phyloP scores from a whole-genome alignment of 495 filamentous ascomycete species.

The Xylaria castorea region DNA sequence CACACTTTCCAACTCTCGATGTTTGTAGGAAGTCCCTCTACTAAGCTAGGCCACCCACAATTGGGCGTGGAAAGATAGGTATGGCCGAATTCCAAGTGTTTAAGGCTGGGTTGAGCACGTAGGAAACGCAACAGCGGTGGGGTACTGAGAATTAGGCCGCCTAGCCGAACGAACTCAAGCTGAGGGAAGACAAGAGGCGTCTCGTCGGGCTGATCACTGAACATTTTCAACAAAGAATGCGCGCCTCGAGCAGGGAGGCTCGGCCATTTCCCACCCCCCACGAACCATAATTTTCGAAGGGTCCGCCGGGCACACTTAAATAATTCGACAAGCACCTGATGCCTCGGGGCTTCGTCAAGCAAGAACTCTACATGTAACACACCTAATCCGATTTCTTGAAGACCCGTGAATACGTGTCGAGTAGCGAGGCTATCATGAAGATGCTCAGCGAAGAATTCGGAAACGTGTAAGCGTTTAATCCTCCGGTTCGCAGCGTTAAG shows the following conservation, averaged over 20 bases:
- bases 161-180: conserved; percentile 1
- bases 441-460: conserved; percentile 1
- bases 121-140: conserved; percentile 6
- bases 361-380: conserved; percentile 2
- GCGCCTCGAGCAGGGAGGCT: neutral
- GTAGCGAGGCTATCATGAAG: conserved; percentile 18
- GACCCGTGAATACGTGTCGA: conserved; percentile 19
- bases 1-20: conserved; percentile 6
- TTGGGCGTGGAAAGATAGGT: conserved; percentile 10
- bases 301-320: conserved; percentile 1
- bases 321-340: conserved; percentile 12
- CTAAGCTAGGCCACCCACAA: conserved; percentile 10
- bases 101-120: conserved; percentile 13
- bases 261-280: neutral
- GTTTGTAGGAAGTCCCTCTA: neutral
- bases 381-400: conserved; percentile 10
- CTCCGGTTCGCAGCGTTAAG: neutral
- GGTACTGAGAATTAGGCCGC: conserved; percentile 9
- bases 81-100: conserved; percentile 2
- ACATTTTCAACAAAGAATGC: conserved; percentile 23
- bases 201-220: conserved; percentile 3
- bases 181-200: conserved; percentile 4
- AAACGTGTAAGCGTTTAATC: conserved; percentile 14
- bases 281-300: conserved; percentile 12
- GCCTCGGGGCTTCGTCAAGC: neutral